Evolutionary conservation across 78 protist genomes (phyloP).

Genomic region (Chrysochromulina parva): DNA sequence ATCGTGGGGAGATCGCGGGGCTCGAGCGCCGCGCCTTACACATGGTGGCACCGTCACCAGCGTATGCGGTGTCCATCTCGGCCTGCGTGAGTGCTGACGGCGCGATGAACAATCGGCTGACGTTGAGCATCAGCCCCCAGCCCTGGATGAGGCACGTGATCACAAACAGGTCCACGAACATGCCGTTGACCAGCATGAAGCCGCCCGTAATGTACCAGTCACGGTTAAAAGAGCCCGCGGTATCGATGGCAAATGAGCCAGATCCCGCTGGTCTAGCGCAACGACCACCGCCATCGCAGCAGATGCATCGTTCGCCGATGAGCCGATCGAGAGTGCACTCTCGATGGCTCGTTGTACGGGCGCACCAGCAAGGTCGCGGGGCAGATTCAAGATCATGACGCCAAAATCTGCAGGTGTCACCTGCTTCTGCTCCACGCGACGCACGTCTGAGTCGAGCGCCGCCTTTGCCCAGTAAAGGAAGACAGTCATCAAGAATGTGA

Average conservation of each 20-base stretch:
- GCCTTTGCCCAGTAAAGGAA: not conserved
- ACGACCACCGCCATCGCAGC: no score
- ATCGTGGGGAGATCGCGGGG: no score
- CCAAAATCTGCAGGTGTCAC: not conserved
- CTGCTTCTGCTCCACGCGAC: not conserved
- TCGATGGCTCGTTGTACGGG: not conserved
- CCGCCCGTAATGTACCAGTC: slow-evolving; percentile 5
- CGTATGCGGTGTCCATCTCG: not conserved
- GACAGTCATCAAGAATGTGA: not conserved
- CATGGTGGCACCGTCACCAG: no score
- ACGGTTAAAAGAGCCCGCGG: not conserved
- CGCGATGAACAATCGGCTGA: not conserved
- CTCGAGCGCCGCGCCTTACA: no score
- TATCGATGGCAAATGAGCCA: no score
- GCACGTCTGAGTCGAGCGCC: not conserved
- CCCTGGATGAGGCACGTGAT: not conserved
- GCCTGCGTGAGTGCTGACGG: not conserved
- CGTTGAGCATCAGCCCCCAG: not conserved
- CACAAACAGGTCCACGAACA: not conserved
- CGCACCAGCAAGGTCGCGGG: not conserved
- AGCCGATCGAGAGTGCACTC: not conserved
- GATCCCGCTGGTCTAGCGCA: no score
- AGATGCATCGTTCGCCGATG: no score
- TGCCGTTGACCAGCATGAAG: not conserved
- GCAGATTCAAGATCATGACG: not conserved